Percentiles rank a stretch among this genome's conserved stretches.
These are phyloP conservation scores for Coelastrella sp. DNA, from an alignment of 139 green algal genomes.

Conservation along the genomic window DNA sequence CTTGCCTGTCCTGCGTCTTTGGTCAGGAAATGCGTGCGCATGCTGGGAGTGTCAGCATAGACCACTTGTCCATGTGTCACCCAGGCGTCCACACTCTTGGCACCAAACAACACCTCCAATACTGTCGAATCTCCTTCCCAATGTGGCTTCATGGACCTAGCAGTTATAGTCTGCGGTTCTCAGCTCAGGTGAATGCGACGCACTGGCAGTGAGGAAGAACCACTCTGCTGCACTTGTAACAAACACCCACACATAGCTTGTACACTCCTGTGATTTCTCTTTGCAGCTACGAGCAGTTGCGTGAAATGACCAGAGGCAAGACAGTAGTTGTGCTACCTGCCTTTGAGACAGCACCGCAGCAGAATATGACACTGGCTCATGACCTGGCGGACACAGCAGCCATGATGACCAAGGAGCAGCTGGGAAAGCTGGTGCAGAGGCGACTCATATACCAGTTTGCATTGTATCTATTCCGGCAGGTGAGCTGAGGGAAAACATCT, in stretches of 20 bases:
- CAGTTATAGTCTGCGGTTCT: too few relatives aligned
- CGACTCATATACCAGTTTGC: constrained; percentile 52
- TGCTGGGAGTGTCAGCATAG: too few relatives aligned
- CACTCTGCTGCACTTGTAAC: background rate
- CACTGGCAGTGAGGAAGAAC: background rate
- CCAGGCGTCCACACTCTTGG: too few relatives aligned
- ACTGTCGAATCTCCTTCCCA: too few relatives aligned
- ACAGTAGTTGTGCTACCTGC: constrained; percentile 64
- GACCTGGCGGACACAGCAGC: constrained; percentile 45
- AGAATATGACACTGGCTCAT: constrained; percentile 46
- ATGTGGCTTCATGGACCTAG: too few relatives aligned
- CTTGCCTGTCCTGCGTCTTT: too few relatives aligned
- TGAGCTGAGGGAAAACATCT: background rate
- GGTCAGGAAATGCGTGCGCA: too few relatives aligned
- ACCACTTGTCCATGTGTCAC: too few relatives aligned
- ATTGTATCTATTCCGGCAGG: constrained; percentile 50
- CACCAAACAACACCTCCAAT: too few relatives aligned
- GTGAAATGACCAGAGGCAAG: constrained; percentile 8
- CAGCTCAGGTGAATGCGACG: background rate
- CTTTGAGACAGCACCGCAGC: constrained; percentile 62
- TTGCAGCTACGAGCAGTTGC: constrained; percentile 45
- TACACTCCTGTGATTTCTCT: background rate
- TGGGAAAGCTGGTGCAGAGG: constrained; percentile 38
- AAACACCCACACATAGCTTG: too few relatives aligned
- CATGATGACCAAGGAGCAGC: constrained; percentile 45